Percentiles rank a stretch among this genome's conserved stretches.
These are phyloP conservation scores for Boechera retrofracta DNA, from an alignment of 345 rosid species.

Conservation along the genomic window DNA sequence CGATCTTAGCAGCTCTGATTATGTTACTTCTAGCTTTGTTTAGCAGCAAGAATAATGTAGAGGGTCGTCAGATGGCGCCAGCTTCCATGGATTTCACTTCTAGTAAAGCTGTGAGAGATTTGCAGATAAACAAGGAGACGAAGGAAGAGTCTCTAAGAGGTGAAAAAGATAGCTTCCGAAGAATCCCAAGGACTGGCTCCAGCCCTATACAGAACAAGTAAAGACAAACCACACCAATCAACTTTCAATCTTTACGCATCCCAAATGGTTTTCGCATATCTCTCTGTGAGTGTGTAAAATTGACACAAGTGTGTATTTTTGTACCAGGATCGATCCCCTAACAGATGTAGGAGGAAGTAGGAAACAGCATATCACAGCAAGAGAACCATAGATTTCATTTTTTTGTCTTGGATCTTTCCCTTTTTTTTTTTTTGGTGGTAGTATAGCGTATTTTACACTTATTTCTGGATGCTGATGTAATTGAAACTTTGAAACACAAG, in stretches of 20 bases:
- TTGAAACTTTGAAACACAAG: slow-evolving; percentile 12
- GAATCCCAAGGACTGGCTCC: slow-evolving; percentile 68
- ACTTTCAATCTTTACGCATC: slow-evolving; percentile 27
- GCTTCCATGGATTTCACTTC: slow-evolving; percentile 44
- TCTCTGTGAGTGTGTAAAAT: not conserved
- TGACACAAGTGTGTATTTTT: slow-evolving; percentile 31
- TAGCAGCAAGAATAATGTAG: slow-evolving; percentile 45
- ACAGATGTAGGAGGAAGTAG: slow-evolving; percentile 33
- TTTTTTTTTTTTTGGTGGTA: slow-evolving; percentile 1
- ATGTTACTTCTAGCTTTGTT: slow-evolving; percentile 53
- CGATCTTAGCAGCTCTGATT: slow-evolving; percentile 49
- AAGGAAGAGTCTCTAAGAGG: slow-evolving; percentile 45
- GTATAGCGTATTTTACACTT: slow-evolving; percentile 32
- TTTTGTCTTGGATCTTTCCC: slow-evolving; percentile 7
- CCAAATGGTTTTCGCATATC: slow-evolving; percentile 2
- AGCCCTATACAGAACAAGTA: slow-evolving; percentile 86
- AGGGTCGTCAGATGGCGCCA: slow-evolving; percentile 48
- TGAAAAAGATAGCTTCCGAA: slow-evolving; percentile 60
- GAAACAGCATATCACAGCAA: slow-evolving; percentile 38
- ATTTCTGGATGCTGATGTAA: slow-evolving; percentile 25
- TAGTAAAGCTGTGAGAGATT: slow-evolving; percentile 42
- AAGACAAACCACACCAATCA: slow-evolving; percentile 32
- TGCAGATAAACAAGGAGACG: slow-evolving; percentile 47
- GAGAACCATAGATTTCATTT: slow-evolving; percentile 21
- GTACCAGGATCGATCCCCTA: slow-evolving; percentile 49